These are phyloP conservation scores for Ophiostoma ulmi DNA, from an alignment of 2,329 filamentous ascomycete species.

Conservation along the genomic window DNA sequence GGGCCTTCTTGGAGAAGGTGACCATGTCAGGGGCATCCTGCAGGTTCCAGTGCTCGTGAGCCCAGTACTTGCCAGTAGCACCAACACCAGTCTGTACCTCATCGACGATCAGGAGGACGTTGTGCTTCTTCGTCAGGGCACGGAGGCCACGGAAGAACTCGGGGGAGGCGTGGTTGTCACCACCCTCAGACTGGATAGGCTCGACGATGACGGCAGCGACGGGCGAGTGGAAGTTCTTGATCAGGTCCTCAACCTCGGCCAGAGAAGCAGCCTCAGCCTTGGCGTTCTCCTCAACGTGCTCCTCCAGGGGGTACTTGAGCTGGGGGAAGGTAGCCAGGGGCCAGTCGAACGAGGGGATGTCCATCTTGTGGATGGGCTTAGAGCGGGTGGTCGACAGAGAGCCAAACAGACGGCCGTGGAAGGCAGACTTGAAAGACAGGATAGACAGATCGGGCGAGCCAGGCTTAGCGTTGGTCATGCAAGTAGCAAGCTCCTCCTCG, in stretches of 20 bases:
- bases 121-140: constrained; percentile 69
- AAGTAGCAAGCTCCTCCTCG: constrained; percentile 63
- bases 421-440: constrained; percentile 79
- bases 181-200: constrained; percentile 89
- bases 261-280: constrained; percentile 74
- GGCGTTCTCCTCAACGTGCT: constrained; percentile 75
- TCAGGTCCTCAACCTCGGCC: constrained; percentile 75
- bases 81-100: constrained; percentile 93
- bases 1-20: constrained; percentile 92
- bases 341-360: constrained; percentile 94
- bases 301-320: constrained; percentile 80
- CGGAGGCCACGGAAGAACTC: constrained; percentile 82
- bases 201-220: constrained; percentile 80
- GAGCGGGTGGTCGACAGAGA: constrained; percentile 82
- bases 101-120: constrained; percentile 82
- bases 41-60: constrained; percentile 90
- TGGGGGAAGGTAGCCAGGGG: constrained; percentile 80
- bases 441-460: constrained; percentile 75
- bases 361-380: constrained; percentile 91
- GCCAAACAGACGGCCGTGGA: constrained; percentile 88
- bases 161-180: constrained; percentile 87
- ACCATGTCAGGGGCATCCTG: constrained; percentile 80
- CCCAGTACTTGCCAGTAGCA: constrained; percentile 92
- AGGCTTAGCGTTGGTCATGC: constrained; percentile 76
- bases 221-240: constrained; percentile 71